phyloP scores from a whole-genome alignment of 148 eudicot genomes.

The Rhododendron williamsianum region DNA sequence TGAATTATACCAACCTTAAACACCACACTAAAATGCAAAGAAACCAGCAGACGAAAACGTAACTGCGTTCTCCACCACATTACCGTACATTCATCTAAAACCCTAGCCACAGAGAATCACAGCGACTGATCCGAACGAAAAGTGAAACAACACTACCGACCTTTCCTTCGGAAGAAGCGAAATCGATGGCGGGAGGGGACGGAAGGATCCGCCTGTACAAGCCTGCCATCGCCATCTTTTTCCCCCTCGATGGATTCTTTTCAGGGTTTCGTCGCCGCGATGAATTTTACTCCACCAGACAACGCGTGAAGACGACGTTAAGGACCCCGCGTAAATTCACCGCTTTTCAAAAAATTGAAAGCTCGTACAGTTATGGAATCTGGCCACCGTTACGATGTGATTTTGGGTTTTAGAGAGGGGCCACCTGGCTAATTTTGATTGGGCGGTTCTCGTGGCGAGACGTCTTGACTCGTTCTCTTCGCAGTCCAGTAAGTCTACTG shows the following conservation, averaged over 20 bases:
- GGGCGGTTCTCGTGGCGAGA: background rate
- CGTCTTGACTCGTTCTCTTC: background rate
- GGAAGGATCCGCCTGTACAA: conserved; percentile 73
- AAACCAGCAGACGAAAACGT: background rate
- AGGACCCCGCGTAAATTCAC: background rate
- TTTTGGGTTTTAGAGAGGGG: background rate
- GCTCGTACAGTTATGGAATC: background rate
- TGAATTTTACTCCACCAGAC: background rate
- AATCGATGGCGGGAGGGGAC: conserved; percentile 89
- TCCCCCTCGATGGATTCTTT: background rate
- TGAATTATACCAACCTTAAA: background rate
- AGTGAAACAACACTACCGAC: conserved; percentile 16
- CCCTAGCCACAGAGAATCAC: background rate
- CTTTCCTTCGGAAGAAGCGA: conserved; percentile 76
- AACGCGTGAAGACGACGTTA: background rate
- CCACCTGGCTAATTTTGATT: background rate
- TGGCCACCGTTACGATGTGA: background rate
- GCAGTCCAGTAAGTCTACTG: no score
- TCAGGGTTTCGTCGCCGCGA: background rate
- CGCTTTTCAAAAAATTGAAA: background rate
- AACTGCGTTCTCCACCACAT: background rate
- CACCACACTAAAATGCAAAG: background rate
- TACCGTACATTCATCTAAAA: background rate
- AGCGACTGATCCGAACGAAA: background rate
- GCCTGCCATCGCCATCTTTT: conserved; percentile 67